Evolutionary conservation across 2,329 filamentous ascomycete species (phyloP), one percentile per base, ranked within the genome.

Genomic region (Stachybotrys echinatus): DNA sequence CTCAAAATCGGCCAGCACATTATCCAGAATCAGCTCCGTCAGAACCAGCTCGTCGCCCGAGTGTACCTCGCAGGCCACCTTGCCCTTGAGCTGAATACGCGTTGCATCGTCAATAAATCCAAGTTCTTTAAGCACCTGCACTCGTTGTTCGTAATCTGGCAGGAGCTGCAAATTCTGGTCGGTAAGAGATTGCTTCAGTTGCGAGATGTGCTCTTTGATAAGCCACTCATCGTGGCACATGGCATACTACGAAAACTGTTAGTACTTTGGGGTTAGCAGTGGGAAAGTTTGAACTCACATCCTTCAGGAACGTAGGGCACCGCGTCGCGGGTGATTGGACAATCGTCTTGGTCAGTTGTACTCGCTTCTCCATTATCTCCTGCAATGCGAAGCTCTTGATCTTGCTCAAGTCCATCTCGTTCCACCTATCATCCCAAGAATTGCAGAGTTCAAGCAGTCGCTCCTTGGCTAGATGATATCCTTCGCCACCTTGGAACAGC

Each of bases 181-280:
- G 1, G 94, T 96, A 71, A 97, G 90, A 23, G 92, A 78, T 63
- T 90, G 87, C 53, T 92, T 89, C 52, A 99, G 77, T 53, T 92
- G 85, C 14, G 85, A 82, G 59, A 99, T 96, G 60, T 95, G 92
- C 65, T 96, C 91, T 65, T 94, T 89, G 66, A 99, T 90, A 44
- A 95, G 79, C 91, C 92, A 97, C 69, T 96, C 89, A 63, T 96
- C 90, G 63, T 99, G 91, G 62, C 92, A 89, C 88, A 96, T 95
- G 54, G 91, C 88, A 65, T 94, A 96, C 87, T 92, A 48, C 7
- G 12, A 2, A 80, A n/a, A n/a, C n/a, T n/a, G n/a, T n/a, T n/a
- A n/a, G n/a, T n/a, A n/a, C n/a, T n/a, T n/a, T n/a, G 82, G 71
- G 52, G 50, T 49, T 31, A 55, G 22, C 3, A 40, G 23, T 38